Base-by-base conservation (phyloP, 1,284 basidiomycete genomes). In the Ustilago loliicola region DNA sequence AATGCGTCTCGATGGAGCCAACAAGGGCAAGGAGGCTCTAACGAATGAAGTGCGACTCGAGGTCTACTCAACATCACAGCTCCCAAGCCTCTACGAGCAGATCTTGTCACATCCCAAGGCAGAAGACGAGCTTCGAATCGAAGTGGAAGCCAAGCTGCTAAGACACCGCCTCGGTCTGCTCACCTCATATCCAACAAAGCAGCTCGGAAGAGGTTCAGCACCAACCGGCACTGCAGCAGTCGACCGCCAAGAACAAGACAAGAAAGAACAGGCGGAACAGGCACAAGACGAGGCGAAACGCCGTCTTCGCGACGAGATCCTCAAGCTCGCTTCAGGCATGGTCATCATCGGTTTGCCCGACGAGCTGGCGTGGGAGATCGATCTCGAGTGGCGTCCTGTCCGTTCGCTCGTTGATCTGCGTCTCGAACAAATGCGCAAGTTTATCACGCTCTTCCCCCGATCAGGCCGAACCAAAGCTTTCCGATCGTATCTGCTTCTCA, bases 361-460 rank as follows among this genome's bases (percentile, higher is more conserved):
- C 80, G 91, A 92, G 76, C 80, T 92, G 17, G 93, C 93, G 0
- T 97, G 95, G 95, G 89, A 87, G 36, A 86, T 94, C 21, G 91
- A 89, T 72, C 88, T 98, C 47, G 94, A 98, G 81, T 91, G 91
- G 79, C 90, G 89, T 55, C 92, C 98, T 82, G 89, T 89, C 51
- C 90, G 90, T n/a, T 89, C 89, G 9, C 88, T 94, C 13, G 91
- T 89, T 83, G 91, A 89, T 36, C 93, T 94, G 83, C 91, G 92
- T 66, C 87, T 90, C 27, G 85, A 88, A 5, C 81, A 90, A 50
- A 86, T 98, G 15, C 89, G 90, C 66, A 89, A 90, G 76, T 95
- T 91, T 85, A 89, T 91, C 34, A 84, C 86, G 2, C 85, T 94
- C 1, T 95, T 98, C 84, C 93, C 94, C 0, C 73, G 83, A 54